Evolutionary conservation across 352 stramenopile species (phyloP), one percentile per base, ranked within the genome.

Genomic region (Bremia lactucae): DNA sequence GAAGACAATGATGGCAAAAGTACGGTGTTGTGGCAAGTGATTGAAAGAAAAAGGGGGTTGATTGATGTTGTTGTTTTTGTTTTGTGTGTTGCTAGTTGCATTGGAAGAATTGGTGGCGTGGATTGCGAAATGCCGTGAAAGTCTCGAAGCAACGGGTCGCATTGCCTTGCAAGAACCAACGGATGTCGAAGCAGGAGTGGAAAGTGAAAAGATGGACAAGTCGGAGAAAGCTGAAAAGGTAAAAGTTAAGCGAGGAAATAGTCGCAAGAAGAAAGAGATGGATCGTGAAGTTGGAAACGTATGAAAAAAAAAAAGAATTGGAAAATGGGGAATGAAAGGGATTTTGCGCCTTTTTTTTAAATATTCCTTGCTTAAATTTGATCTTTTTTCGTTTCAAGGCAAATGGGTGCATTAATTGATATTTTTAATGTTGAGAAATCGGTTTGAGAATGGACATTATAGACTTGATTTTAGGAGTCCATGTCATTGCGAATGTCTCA

Each of bases 101-200:
- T 68, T 98, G 33, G 76, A 95, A 45, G 90, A 98, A 55, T 58
- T 98, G 19, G 72, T 91, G 31, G 54, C 75, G 26, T 97, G 85
- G 84, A 77, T 91, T 51, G 59, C 75, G 16, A 81, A 94, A 53
- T 86, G 69, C 40, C 85, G 85, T 36, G 88, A 94, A 25, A 74
- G 89, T 21, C 59, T 95, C 19, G 88, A 96, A 67, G 78, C 71
- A 36, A 91, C 78, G 24, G 75, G 78, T 13, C 64, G 84, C 45
- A 86, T 91, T 47, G 63, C 72, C 15, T 43, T 84, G 15, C 31
- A 63, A 20, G 72, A 84, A 24, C 45, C 61, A 33, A 42, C 58
- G 3, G 66, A 74, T 33, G 49, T 52, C 21, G 42, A 61, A n/a
- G 37, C 48, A 51, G 56, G 65, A 38, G 40, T 43, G 2, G 55